A percentile compares a stretch with the other conserved stretches of the same genome.
phyloP scores from a whole-genome alignment of 2,329 filamentous ascomycete genomes.

The Basipetospora sp. region DNA sequence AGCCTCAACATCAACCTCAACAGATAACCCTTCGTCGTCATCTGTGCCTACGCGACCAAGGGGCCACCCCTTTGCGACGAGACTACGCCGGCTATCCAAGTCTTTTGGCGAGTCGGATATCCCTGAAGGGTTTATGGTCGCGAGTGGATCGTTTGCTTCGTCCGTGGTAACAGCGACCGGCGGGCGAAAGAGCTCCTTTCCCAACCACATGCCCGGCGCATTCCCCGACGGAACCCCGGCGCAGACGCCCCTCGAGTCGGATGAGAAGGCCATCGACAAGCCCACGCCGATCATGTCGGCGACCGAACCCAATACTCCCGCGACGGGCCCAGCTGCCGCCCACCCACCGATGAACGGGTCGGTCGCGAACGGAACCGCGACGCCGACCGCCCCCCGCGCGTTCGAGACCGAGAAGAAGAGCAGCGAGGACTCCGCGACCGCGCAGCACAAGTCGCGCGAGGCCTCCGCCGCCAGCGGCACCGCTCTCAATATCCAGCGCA shows the following conservation, averaged over 20 bases:
- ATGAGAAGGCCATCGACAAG: background rate
- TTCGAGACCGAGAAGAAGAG: too few relatives aligned
- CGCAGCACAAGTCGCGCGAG: background rate
- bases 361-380: too few relatives aligned
- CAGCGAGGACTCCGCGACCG: background rate
- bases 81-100: constrained; percentile 19
- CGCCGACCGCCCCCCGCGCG: too few relatives aligned
- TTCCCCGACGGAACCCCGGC: too few relatives aligned
- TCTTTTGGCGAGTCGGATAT: constrained; percentile 31
- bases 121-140: constrained; percentile 32
- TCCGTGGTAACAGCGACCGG: constrained; percentile 16
- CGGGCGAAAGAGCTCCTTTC: constrained; percentile 9
- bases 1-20: too few relatives aligned
- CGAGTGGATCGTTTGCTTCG: constrained; percentile 30
- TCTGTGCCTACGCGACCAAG: too few relatives aligned
- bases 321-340: too few relatives aligned
- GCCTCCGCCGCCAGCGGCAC: background rate
- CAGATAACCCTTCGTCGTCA: too few relatives aligned
- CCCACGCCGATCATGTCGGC: background rate
- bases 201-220: background rate
- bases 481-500: background rate
- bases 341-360: too few relatives aligned
- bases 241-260: background rate
- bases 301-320: too few relatives aligned
- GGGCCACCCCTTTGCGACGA: background rate